Base-by-base conservation (phyloP, 768 basidiomycete species). In the Ephemerocybe angulata region DNA sequence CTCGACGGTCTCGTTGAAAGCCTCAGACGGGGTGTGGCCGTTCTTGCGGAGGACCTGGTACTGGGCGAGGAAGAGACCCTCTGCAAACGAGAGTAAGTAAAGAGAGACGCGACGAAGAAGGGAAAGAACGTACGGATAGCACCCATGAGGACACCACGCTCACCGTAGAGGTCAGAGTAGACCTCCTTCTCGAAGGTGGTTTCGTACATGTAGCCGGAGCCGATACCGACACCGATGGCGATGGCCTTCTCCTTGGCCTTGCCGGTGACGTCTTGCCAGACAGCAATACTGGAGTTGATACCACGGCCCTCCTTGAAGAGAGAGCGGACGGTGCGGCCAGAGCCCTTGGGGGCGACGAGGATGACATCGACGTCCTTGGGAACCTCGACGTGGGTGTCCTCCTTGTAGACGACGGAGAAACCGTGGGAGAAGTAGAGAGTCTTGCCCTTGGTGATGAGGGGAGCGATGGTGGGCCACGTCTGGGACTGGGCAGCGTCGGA, bases 351-450 rank as follows among this genome's bases (percentile, higher is more conserved):
- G 11, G 97, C 97, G 56, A 97, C 96, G 64, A 99, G 91, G 72
- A 99, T 98, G 65, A 99, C 97, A 70, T 99, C 97, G 60, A 99
- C 92, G 67, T 98, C 93, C 19, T 79, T 66, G 43, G 97, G 97
- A 58, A 93, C 90, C 53, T 95, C 65, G 62, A 99, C 93, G 54
- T 95, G 81, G 62, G 97, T 99, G 73, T 97, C 93, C 5, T 99
- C 85, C 81, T 95, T 93, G 86, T 88, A 99, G 52, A 99, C 93
- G 61, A 98, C 84, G 60, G 96, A 98, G 88, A 99, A 99, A 66
- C 97, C 97, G 72, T 99, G 97, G 5, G 96, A 93, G 81, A 99
- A 99, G 87, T 99, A 99, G 60, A 99, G 88, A n/a, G 97, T 99
- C 83, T 99, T 98, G 77, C 92, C 97, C 84, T 95, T 93, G 73